Conservation (phyloP, 2,329 filamentous ascomycete species). For the Fusarium haematococcum region DNA sequence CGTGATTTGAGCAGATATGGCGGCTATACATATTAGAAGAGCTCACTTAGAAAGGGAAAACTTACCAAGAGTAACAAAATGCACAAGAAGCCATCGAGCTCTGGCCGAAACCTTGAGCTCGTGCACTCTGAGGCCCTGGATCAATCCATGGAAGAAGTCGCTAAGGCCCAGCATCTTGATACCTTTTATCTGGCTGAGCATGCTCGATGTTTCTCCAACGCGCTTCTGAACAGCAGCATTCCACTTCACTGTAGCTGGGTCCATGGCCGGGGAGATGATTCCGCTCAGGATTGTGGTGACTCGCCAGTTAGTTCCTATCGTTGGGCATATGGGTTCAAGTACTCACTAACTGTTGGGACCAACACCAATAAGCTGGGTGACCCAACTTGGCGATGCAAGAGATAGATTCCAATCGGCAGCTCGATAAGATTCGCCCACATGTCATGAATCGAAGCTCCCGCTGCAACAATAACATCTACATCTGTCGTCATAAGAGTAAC, state of each 20-base stretch:
- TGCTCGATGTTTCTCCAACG: constrained; percentile 53
- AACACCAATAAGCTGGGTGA: constrained; percentile 45
- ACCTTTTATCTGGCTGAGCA: constrained; percentile 56
- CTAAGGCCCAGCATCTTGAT: constrained; percentile 59
- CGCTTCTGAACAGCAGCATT: constrained; percentile 54
- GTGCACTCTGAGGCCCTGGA: constrained; percentile 51
- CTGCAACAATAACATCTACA: constrained; percentile 50
- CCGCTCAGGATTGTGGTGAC: constrained; percentile 37
- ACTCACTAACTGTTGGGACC: constrained; percentile 44
- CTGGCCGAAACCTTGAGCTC: constrained; percentile 54
- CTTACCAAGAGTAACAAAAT: constrained; percentile 47
- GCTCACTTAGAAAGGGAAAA: fast-evolving
- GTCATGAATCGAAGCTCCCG: constrained; percentile 48
- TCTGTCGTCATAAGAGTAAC: constrained; percentile 61
- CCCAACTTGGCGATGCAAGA: constrained; percentile 52
- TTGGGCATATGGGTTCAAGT: background rate
- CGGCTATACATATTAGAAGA: constrained; percentile 28
- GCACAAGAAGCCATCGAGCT: constrained; percentile 51
- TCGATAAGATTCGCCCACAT: constrained; percentile 55
- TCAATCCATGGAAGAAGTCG: constrained; percentile 44
- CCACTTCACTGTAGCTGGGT: constrained; percentile 53
- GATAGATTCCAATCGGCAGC: constrained; percentile 51
- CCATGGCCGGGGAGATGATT: constrained; percentile 44
- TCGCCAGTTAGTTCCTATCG: background rate
- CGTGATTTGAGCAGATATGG: constrained; percentile 45